Percentiles rank a stretch among this genome's conserved stretches.
Evolutionary conservation across 768 basidiomycete genomes (phyloP).

Genomic region (Leucocoprinus birnbaumii): DNA sequence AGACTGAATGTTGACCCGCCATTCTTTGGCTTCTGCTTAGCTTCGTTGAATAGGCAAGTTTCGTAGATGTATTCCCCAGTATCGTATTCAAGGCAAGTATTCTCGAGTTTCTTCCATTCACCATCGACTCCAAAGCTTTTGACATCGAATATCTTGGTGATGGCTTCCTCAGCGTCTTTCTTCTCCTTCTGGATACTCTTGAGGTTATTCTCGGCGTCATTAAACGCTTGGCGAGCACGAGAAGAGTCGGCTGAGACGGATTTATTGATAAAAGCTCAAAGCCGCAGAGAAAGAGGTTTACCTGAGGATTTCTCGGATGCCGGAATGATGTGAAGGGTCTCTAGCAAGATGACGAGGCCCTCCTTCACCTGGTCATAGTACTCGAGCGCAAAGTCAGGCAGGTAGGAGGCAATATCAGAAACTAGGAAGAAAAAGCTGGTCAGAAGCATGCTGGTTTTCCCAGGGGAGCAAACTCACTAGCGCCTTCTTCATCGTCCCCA

Average conservation of each 20-base stretch:
- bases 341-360: conserved; percentile 57
- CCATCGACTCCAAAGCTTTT: conserved; percentile 74
- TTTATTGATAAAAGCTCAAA: background rate
- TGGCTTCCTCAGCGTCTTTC: conserved; percentile 50
- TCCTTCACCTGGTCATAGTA: conserved; percentile 69
- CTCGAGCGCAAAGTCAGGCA: conserved; percentile 79
- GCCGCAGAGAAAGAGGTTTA: conserved; percentile 16
- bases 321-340: conserved; percentile 57
- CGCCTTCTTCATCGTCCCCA: conserved; percentile 32
- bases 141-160: conserved; percentile 62
- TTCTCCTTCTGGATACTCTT: conserved; percentile 49
- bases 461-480: conserved; percentile 46
- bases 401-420: conserved; percentile 74
- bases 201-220: conserved; percentile 61
- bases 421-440: conserved; percentile 43
- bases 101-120: conserved; percentile 95
- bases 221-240: conserved; percentile 59
- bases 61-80: conserved; percentile 97
- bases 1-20: conserved; percentile 76
- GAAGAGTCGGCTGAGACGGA: conserved; percentile 44
- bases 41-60: conserved; percentile 87
- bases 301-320: conserved; percentile 37
- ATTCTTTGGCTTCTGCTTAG: conserved; percentile 82
- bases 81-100: conserved; percentile 75
- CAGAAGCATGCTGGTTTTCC: background rate